Evolutionary conservation across 257 asterid species (phyloP).

Genomic region (Solanum arcanum): DNA sequence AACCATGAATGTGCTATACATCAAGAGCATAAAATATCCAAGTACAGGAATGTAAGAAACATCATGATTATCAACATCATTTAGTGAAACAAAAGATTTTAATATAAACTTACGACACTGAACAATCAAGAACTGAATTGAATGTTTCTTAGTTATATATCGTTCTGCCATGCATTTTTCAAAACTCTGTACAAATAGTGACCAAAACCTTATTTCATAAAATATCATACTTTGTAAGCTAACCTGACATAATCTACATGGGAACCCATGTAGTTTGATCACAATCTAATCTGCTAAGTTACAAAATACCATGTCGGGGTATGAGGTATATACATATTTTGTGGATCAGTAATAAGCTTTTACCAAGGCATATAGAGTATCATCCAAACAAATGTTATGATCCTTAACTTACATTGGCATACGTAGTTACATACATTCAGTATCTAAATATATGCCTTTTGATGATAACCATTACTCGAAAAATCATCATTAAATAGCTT

Average conservation of each 20-base stretch:
- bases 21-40: not conserved
- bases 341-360: not conserved
- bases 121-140: not conserved
- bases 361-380: not conserved
- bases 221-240: not conserved
- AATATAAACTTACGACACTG: too few species aligned
- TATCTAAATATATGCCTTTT: not conserved
- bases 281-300: not conserved
- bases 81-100: not conserved
- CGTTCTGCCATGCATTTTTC: not conserved
- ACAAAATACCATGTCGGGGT: not conserved
- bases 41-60: too few species aligned
- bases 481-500: not conserved
- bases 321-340: not conserved
- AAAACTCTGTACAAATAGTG: not conserved
- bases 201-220: not conserved
- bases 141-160: not conserved
- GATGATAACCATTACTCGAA: not conserved
- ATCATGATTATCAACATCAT: not conserved
- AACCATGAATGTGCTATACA: not conserved
- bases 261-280: not conserved
- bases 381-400: not conserved
- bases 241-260: not conserved
- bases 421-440: not conserved
- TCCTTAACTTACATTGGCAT: not conserved